Conservation (phyloP, 1,284 basidiomycete genomes). For the Heterobasidion occidentale region DNA sequence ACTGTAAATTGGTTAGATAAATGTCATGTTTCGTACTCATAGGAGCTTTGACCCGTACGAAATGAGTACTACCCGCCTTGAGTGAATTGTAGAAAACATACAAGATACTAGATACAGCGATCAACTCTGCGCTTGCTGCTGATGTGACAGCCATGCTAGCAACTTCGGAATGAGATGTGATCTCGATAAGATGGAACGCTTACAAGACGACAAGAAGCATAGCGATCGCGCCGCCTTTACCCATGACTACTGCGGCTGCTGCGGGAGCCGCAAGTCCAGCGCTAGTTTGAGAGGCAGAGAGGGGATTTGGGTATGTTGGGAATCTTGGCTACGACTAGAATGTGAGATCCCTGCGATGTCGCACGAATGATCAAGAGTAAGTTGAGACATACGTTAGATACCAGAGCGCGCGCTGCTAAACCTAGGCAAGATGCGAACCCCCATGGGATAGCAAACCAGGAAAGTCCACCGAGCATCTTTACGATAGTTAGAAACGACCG, state of each 20-base stretch:
- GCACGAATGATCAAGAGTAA: background rate
- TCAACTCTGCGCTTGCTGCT: conserved; percentile 51
- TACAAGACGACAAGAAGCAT: conserved; percentile 47
- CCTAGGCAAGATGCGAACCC: conserved; percentile 52
- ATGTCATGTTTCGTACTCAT: conserved; percentile 27
- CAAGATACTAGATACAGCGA: conserved; percentile 50
- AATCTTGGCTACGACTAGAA: conserved; percentile 30
- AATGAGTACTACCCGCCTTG: background rate
- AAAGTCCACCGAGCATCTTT: conserved; percentile 50
- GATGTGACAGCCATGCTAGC: conserved; percentile 49
- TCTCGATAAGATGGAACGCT: conserved; percentile 13
- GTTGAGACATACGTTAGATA: conserved; percentile 26
- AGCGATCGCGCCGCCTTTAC: conserved; percentile 41
- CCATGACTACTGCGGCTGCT: conserved; percentile 43
- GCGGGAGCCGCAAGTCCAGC: conserved; percentile 48
- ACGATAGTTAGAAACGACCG: background rate
- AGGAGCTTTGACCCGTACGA: conserved; percentile 19
- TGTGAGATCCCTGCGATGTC: no score
- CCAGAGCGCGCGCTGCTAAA: conserved; percentile 43
- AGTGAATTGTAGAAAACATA: conserved; percentile 20
- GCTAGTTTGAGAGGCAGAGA: conserved; percentile 40
- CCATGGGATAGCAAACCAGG: conserved; percentile 58
- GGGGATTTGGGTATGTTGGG: conserved; percentile 42
- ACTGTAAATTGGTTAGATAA: no score
- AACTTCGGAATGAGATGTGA: background rate